Evolutionary conservation across 2,329 filamentous ascomycete species (phyloP).

Genomic region (Corynespora cassiicola): DNA sequence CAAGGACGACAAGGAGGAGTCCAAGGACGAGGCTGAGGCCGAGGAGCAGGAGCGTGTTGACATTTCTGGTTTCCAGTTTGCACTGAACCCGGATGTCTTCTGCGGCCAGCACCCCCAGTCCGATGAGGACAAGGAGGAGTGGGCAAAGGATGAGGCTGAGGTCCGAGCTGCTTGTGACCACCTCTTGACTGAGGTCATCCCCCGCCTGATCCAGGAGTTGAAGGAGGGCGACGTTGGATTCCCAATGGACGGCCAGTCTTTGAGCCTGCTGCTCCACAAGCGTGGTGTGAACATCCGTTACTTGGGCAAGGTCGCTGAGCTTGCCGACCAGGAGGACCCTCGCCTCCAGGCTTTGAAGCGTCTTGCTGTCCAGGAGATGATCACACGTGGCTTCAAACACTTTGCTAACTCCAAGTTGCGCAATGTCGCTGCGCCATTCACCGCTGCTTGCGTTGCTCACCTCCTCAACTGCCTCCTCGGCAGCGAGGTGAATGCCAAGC

Average conservation of each 20-base stretch:
- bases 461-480: slow-evolving; percentile 94
- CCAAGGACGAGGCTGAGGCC: slow-evolving; percentile 44
- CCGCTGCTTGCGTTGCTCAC: slow-evolving; percentile 81
- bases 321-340: slow-evolving; percentile 65
- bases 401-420: slow-evolving; percentile 80
- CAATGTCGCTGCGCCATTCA: slow-evolving; percentile 78
- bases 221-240: slow-evolving; percentile 94
- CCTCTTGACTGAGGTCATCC: slow-evolving; percentile 78
- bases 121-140: slow-evolving; percentile 84
- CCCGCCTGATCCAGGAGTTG: slow-evolving; percentile 84
- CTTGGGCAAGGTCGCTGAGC: slow-evolving; percentile 80
- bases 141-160: slow-evolving; percentile 83
- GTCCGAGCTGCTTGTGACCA: slow-evolving; percentile 84
- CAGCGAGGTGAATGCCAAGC: slow-evolving; percentile 75
- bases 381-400: slow-evolving; percentile 96
- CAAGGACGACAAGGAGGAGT: slow-evolving; percentile 42
- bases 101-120: slow-evolving; percentile 91
- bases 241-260: slow-evolving; percentile 95
- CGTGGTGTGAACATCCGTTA: slow-evolving; percentile 97
- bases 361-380: slow-evolving; percentile 88
- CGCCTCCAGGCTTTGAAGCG: slow-evolving; percentile 79
- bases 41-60: slow-evolving; percentile 74
- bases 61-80: slow-evolving; percentile 83
- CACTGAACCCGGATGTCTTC: slow-evolving; percentile 94
- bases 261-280: slow-evolving; percentile 90